Evolutionary conservation across 1,284 basidiomycete species (phyloP), one percentile per base, ranked within the genome.

Genomic region (Exobasidium cylindrosporum): DNA sequence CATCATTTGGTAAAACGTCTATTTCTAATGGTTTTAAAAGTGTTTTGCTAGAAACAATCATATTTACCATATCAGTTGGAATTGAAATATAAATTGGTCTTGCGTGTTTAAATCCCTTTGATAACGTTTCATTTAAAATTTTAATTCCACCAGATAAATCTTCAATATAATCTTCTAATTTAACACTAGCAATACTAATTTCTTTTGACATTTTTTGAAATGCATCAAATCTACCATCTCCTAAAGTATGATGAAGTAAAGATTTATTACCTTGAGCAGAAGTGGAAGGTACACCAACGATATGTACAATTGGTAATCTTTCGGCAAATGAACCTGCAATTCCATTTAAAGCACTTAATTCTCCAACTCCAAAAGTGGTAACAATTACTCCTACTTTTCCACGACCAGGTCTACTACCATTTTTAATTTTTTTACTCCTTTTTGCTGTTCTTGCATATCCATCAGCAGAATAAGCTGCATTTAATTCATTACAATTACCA

Each of bases 291-390:
- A 87, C 87, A 62, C 94, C 94, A 54, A 89, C 94, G 54, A 97
- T 86, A 78, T 97, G 94, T 4, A 97, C 84, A 3, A 97, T 85
- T 6, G 94, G 94, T 4, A 97, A 87, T 82, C 91, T 89, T 81
- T 97, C 93, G 28, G 90, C 88, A 57, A 83, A 81, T 53, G 75
- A 74, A 23, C 82, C 83, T 2, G 82, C 81, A n/a, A 82, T 80
- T 86, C 73, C 75, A 57, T 76, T 77, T 44, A 73, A 58, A 2
- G 75, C 75, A 92, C 82, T 81, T 92, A 93, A 53, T 91, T 77
- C 74, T n/a, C 74, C 93, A 11, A 96, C 93, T 64, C 92, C 92
- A 70, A 92, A 94, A 1, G 91, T 93, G 11, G 82, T 80, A 43
- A 76, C 72, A 0, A 67, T 40, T 60, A 68, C 66, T n/a, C 64